Evolutionary conservation across 768 basidiomycete species (phyloP).

Genomic region (Lactarius indigo): DNA sequence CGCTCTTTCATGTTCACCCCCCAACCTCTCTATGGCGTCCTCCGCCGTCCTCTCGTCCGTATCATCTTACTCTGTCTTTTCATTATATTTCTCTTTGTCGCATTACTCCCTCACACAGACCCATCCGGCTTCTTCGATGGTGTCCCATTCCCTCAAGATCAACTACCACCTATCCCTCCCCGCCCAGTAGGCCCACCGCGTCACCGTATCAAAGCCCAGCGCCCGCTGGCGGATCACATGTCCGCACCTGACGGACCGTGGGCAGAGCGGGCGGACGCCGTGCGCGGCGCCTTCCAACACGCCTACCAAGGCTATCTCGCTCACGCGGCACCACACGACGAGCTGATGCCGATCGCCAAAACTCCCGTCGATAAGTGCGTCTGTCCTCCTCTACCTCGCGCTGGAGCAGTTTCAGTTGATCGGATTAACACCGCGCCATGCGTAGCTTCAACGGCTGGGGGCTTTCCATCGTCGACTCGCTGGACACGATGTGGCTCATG

Average conservation of each 20-base stretch:
- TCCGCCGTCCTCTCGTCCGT: slow-evolving; percentile 8
- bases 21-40: background rate
- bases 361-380: slow-evolving; percentile 49
- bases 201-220: slow-evolving; percentile 7
- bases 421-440: background rate
- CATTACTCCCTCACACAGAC: slow-evolving; percentile 1
- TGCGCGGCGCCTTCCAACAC: slow-evolving; percentile 61
- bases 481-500: slow-evolving; percentile 87
- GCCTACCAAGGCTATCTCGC: slow-evolving; percentile 63
- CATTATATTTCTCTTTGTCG: background rate
- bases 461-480: slow-evolving; percentile 70
- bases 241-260: slow-evolving; percentile 32
- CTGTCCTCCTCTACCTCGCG: background rate
- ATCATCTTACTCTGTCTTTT: background rate
- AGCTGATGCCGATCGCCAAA: slow-evolving; percentile 54
- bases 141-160: background rate
- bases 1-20: background rate
- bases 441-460: slow-evolving; percentile 79
- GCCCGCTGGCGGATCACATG: background rate
- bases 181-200: background rate
- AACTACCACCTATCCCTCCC: background rate
- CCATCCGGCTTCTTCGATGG: background rate
- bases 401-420: background rate
- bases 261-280: slow-evolving; percentile 50
- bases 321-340: slow-evolving; percentile 59